Evolutionary conservation across 2,329 filamentous ascomycete species (phyloP).

Genomic region (Aspergillus japonicus): DNA sequence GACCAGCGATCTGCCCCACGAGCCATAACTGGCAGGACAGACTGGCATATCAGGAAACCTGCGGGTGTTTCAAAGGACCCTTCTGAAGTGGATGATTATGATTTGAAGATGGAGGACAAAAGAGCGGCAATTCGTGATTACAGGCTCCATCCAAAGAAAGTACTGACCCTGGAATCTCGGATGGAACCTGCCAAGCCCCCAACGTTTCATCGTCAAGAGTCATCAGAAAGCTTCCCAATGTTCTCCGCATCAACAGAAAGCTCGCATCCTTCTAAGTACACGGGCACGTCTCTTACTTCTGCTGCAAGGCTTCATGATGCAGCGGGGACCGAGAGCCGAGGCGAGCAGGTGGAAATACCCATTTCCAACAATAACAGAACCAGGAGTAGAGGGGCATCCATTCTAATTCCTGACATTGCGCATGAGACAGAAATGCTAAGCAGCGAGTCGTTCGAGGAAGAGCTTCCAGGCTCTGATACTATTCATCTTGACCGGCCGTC

Average conservation of each 20-base stretch:
- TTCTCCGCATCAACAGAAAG: slow-evolving; percentile 62
- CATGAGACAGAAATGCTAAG: slow-evolving; percentile 21
- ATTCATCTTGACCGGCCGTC: slow-evolving; percentile 48
- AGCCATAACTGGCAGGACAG: slow-evolving; percentile 38
- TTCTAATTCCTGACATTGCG: slow-evolving; percentile 14
- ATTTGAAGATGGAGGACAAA: slow-evolving; percentile 43
- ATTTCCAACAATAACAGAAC: slow-evolving; percentile 1
- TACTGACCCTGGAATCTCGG: slow-evolving; percentile 50
- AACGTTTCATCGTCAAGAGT: slow-evolving; percentile 53
- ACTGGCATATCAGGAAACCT: slow-evolving; percentile 35
- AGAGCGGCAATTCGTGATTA: slow-evolving; percentile 48
- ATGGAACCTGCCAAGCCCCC: slow-evolving; percentile 31
- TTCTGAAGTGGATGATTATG: slow-evolving; percentile 39
- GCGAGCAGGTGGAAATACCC: slow-evolving; percentile 20
- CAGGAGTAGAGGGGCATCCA: slow-evolving; percentile 10
- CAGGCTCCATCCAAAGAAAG: slow-evolving; percentile 50
- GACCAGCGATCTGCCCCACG: slow-evolving; percentile 44
- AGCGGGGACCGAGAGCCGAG: slow-evolving; percentile 20
- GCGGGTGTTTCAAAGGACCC: slow-evolving; percentile 27
- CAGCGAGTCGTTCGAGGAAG: slow-evolving; percentile 28
- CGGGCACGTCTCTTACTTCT: slow-evolving; percentile 51
- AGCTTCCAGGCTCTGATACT: slow-evolving; percentile 21
- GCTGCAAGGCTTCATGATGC: slow-evolving; percentile 27
- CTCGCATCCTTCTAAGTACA: slow-evolving; percentile 54
- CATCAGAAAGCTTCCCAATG: slow-evolving; percentile 62